phyloP scores from a whole-genome alignment of 768 basidiomycete genomes.

The Kondoa subrosea region DNA sequence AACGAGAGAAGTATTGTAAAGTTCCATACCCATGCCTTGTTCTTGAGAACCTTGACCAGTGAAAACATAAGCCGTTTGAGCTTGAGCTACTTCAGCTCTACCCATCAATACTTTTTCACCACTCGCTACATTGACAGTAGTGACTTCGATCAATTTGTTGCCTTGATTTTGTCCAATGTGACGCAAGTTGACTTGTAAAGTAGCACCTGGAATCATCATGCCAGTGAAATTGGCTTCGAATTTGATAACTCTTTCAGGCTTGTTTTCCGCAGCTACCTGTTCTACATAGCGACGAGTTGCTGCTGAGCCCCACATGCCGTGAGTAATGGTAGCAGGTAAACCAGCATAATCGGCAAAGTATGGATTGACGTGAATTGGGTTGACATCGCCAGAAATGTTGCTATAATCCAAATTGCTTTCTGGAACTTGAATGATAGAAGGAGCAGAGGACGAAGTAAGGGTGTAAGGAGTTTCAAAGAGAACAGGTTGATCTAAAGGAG shows the following conservation, averaged over 20 bases:
- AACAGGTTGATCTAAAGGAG: slow-evolving; percentile 53
- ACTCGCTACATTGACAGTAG: slow-evolving; percentile 54
- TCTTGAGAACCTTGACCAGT: slow-evolving; percentile 98
- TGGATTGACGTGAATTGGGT: slow-evolving; percentile 96
- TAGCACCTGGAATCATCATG: slow-evolving; percentile 85
- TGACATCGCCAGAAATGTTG: slow-evolving; percentile 89
- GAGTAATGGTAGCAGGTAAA: slow-evolving; percentile 90
- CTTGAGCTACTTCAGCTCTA: slow-evolving; percentile 80
- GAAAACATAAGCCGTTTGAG: slow-evolving; percentile 83
- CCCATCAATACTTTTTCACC: slow-evolving; percentile 88
- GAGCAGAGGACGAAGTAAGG: slow-evolving; percentile 46
- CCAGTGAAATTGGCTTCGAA: slow-evolving; percentile 93
- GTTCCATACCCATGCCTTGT: slow-evolving; percentile 97
- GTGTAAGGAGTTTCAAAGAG: slow-evolving; percentile 77
- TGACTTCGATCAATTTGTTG: slow-evolving; percentile 76
- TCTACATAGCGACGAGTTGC: slow-evolving; percentile 85
- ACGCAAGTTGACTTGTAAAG: slow-evolving; percentile 66
- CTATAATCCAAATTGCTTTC: slow-evolving; percentile 92
- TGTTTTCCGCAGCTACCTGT: slow-evolving; percentile 79
- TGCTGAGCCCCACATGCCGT: slow-evolving; percentile 92
- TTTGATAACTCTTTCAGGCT: slow-evolving; percentile 72
- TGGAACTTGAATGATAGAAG: slow-evolving; percentile 60
- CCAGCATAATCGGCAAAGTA: slow-evolving; percentile 90
- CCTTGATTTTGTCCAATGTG: slow-evolving; percentile 79
- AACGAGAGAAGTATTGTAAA: slow-evolving; percentile 79